phyloP scores from a whole-genome alignment of 768 basidiomycete species.

The Suillus weaverae region DNA sequence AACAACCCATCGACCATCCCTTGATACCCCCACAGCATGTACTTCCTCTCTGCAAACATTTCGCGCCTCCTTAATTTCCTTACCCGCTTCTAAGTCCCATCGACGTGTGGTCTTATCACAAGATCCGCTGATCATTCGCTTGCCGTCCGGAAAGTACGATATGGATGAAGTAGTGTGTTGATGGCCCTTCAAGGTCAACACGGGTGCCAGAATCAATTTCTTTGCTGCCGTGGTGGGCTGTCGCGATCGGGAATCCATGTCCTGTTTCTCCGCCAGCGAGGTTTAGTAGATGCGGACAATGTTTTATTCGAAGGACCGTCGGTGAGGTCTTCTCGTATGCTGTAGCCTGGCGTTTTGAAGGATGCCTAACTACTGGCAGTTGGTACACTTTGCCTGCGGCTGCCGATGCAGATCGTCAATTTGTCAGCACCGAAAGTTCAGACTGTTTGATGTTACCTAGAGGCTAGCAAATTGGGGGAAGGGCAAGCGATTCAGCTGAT shows the following conservation, averaged over 20 bases:
- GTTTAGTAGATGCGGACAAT: no score
- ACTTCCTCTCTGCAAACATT: neutral
- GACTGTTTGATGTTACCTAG: neutral
- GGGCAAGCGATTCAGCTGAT: neutral
- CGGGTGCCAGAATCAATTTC: neutral
- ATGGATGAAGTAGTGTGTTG: neutral
- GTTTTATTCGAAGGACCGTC: neutral
- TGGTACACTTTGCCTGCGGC: neutral
- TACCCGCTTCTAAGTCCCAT: neutral
- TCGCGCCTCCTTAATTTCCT: neutral
- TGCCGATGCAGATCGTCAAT: neutral
- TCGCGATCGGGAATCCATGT: neutral
- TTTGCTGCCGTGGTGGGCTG: neutral
- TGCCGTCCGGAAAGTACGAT: neutral
- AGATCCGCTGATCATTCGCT: neutral
- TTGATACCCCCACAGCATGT: neutral
- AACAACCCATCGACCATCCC: neutral
- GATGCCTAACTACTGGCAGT: neutral
- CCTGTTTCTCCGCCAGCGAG: neutral
- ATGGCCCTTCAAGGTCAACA: neutral
- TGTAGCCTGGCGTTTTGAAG: neutral
- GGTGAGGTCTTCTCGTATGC: neutral
- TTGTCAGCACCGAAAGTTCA: neutral
- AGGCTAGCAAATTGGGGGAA: neutral
- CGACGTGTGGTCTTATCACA: neutral